A percentile compares a stretch with the other conserved stretches of the same genome.
phyloP scores from a whole-genome alignment of 306 rosid species.

The Sophora flavescens region DNA sequence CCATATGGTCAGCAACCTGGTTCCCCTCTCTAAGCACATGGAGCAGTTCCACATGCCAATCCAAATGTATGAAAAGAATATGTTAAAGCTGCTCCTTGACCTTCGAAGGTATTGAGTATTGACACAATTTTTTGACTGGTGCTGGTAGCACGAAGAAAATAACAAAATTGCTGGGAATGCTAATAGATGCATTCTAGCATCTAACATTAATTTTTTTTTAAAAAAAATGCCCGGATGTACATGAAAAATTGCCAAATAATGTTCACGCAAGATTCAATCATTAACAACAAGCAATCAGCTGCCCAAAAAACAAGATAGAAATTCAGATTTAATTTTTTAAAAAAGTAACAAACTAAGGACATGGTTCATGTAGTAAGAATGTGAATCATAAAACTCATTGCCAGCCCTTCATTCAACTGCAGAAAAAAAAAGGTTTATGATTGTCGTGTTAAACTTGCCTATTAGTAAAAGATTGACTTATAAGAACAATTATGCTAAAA shows the following conservation, averaged over 20 bases:
- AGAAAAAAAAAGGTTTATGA: not conserved
- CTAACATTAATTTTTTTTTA: not conserved
- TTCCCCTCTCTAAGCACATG: too few relatives aligned
- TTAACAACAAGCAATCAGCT: not conserved
- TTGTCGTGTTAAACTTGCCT: conserved; percentile 18
- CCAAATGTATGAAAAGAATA: too few relatives aligned
- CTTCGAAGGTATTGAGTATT: too few relatives aligned
- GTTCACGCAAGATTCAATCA: not conserved
- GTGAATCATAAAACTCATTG: conserved; percentile 13
- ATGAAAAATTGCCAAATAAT: not conserved
- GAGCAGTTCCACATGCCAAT: too few relatives aligned
- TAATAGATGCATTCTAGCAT: not conserved
- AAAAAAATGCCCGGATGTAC: not conserved
- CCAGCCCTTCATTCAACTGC: conserved; percentile 14
- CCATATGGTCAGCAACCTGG: too few relatives aligned
- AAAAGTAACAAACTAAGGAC: not conserved
- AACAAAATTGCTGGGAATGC: too few relatives aligned
- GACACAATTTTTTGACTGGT: too few relatives aligned
- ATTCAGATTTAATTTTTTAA: not conserved
- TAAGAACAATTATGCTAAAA: not conserved
- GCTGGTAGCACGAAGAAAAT: too few relatives aligned
- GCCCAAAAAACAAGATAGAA: not conserved
- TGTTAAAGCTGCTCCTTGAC: too few relatives aligned
- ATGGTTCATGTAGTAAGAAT: not conserved
- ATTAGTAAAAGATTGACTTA: not conserved